phyloP scores from a whole-genome alignment of 306 rosid species.

The Chamaecrista fasciculata region DNA sequence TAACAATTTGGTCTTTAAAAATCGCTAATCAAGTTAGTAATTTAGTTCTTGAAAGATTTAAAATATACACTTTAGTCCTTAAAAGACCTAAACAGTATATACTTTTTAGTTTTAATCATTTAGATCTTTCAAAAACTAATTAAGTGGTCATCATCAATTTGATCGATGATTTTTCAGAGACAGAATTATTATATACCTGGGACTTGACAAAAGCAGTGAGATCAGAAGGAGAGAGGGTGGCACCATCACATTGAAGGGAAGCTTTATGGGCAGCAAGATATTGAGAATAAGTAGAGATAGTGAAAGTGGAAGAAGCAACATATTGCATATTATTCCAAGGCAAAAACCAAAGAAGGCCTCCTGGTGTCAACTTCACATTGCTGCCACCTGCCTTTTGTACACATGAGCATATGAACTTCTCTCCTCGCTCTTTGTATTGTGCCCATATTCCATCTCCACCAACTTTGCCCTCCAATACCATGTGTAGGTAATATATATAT shows the following conservation, averaged over 20 bases:
- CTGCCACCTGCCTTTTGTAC: conserved; percentile 36
- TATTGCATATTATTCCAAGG: conserved; percentile 56
- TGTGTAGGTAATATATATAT: conserved; percentile 27
- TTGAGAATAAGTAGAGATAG: conserved; percentile 38
- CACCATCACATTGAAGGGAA: conserved; percentile 30
- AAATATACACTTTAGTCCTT: too few relatives aligned
- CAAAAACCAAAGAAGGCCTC: conserved; percentile 51
- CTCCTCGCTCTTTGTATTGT: conserved; percentile 49
- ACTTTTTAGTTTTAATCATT: too few relatives aligned
- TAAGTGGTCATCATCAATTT: too few relatives aligned
- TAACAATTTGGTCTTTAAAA: too few relatives aligned
- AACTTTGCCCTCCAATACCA: conserved; percentile 50
- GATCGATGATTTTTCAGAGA: too few relatives aligned
- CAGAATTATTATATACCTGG: too few relatives aligned
- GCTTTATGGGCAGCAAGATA: conserved; percentile 33
- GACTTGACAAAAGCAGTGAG: conserved; percentile 36
- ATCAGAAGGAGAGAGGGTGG: conserved; percentile 34
- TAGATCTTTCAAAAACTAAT: too few relatives aligned
- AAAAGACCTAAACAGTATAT: too few relatives aligned
- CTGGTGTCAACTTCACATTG: conserved; percentile 42
- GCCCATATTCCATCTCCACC: conserved; percentile 32
- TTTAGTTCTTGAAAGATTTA: too few relatives aligned
- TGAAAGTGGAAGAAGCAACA: conserved; percentile 48
- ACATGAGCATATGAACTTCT: conserved; percentile 51
- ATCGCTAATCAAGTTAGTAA: too few relatives aligned